phyloP scores from a whole-genome alignment of 768 basidiomycete genomes.

The Dacryopinax spathularia region DNA sequence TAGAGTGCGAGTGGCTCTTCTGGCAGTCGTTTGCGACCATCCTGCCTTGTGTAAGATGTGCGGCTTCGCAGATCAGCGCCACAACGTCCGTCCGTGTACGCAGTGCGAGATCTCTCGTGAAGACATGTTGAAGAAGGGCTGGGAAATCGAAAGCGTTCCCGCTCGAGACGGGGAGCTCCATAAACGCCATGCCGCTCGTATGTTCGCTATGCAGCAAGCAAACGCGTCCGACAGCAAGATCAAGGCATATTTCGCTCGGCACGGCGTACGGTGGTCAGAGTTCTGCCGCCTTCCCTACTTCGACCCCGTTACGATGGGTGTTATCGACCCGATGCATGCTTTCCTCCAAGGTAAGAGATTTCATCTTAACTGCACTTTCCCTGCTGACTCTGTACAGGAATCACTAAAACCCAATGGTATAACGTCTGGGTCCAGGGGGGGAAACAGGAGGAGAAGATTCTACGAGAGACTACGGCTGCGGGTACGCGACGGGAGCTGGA shows the following conservation, averaged over 20 bases:
- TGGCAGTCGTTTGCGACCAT: conserved; percentile 22
- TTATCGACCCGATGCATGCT: conserved; percentile 6
- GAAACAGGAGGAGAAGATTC: no score
- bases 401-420: no score
- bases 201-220: no score
- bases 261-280: not conserved
- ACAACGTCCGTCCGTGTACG: conserved; percentile 17
- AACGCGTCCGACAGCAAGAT: no score
- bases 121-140: conserved; percentile 5
- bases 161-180: not conserved
- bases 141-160: not conserved
- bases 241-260: not conserved
- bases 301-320: not conserved
- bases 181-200: not conserved
- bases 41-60: conserved; percentile 21
- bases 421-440: conserved; percentile 10
- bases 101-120: conserved; percentile 17
- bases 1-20: conserved; percentile 16
- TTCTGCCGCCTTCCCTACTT: not conserved
- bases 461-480: not conserved
- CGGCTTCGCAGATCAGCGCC: conserved; percentile 20
- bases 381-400: no score
- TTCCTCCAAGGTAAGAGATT: not conserved
- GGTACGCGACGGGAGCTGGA: not conserved
- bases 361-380: no score